Conservation (phyloP, 768 basidiomycete species). For the Pholiota molesta region DNA sequence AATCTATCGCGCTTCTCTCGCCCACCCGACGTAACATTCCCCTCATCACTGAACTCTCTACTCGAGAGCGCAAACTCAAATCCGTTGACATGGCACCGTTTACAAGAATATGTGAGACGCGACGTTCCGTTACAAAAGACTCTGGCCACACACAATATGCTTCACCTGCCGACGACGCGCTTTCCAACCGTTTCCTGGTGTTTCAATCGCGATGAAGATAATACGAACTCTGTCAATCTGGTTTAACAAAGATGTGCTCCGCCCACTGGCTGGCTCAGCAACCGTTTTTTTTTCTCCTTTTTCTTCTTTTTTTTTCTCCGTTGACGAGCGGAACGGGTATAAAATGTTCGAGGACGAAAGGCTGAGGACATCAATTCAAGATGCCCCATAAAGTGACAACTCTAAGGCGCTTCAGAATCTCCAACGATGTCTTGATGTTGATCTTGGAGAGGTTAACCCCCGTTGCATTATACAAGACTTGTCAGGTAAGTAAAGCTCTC, state of each 20-base stretch:
- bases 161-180: slow-evolving; percentile 50
- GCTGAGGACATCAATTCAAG: slow-evolving; percentile 34
- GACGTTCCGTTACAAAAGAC: slow-evolving; percentile 52
- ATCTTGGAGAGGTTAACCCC: slow-evolving; percentile 54
- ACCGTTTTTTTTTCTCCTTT: slow-evolving; percentile 41
- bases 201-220: slow-evolving; percentile 45
- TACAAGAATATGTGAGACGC: slow-evolving; percentile 41
- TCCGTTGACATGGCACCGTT: slow-evolving; percentile 60
- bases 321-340: slow-evolving; percentile 40
- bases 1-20: slow-evolving; percentile 35
- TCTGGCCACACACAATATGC: slow-evolving; percentile 45
- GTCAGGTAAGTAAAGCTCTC: slow-evolving; percentile 38
- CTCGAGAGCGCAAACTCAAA: slow-evolving; percentile 39
- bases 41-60: slow-evolving; percentile 42
- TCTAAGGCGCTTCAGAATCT: slow-evolving; percentile 49
- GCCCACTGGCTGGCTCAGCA: slow-evolving; percentile 44
- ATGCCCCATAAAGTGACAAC: slow-evolving; percentile 51
- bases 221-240: slow-evolving; percentile 44
- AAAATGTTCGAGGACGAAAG: slow-evolving; percentile 42
- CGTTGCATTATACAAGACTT: slow-evolving; percentile 46
- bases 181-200: slow-evolving; percentile 41
- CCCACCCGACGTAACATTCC: slow-evolving; percentile 35
- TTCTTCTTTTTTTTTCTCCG: slow-evolving; percentile 45
- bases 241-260: slow-evolving; percentile 40
- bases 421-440: slow-evolving; percentile 53